A percentile compares a stretch with the other conserved stretches of the same genome.
Conservation (phyloP, 2,329 filamentous ascomycete species). For the Scedosporium minutisporum region DNA sequence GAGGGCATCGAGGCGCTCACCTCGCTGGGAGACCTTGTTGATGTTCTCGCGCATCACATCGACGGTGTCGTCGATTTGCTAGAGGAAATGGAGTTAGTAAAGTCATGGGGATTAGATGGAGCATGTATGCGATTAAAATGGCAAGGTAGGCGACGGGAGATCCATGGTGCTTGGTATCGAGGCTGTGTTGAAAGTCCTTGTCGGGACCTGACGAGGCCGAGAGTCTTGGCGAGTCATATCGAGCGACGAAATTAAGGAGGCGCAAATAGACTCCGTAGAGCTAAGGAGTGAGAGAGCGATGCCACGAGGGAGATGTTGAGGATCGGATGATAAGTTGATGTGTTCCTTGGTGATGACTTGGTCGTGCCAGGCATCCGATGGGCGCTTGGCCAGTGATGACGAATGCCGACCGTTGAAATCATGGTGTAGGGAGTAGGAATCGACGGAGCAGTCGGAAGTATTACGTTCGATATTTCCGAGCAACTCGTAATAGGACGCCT, state of each 20-base stretch:
- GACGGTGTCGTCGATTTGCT: constrained; percentile 98
- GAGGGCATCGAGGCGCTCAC: constrained; percentile 75
- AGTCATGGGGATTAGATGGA: neutral
- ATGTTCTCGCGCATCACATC: constrained; percentile 96
- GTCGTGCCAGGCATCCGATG: neutral
- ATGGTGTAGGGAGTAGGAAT: neutral
- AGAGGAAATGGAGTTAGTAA: constrained; percentile 8
- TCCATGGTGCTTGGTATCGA: neutral
- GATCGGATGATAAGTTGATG: neutral
- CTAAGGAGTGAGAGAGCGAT: no score
- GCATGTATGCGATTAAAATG: neutral
- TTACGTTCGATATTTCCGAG: neutral
- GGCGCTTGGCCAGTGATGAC: no score
- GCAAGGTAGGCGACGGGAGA: neutral
- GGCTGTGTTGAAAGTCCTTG: neutral
- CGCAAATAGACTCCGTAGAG: no score
- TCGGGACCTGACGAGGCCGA: neutral
- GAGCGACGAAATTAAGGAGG: neutral
- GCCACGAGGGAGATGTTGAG: neutral
- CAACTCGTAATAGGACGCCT: neutral
- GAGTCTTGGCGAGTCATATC: neutral
- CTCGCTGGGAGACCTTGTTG: constrained; percentile 90
- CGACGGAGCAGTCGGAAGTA: neutral
- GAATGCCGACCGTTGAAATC: neutral
- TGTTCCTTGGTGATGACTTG: neutral